Evolutionary conservation across 345 rosid genomes (phyloP).

Genomic region (Litchi chinensis): DNA sequence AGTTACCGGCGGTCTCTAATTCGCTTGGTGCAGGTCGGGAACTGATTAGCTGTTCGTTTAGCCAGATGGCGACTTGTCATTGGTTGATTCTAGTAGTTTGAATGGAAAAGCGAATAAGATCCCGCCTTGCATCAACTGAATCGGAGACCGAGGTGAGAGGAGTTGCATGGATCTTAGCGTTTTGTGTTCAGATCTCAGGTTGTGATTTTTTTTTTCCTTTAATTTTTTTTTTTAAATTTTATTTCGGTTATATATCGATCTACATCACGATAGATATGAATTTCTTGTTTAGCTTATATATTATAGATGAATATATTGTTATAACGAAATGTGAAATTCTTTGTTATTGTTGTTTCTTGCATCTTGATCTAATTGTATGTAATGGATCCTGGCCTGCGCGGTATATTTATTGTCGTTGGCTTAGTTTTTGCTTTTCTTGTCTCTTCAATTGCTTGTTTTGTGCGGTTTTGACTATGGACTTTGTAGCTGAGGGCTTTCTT

Average conservation of each 20-base stretch:
- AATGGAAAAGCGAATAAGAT: constrained; percentile 46
- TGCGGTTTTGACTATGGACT: not conserved
- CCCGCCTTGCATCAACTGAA: constrained; percentile 99
- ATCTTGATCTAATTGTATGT: not conserved
- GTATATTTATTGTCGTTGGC: not conserved
- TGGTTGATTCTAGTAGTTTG: constrained; percentile 18
- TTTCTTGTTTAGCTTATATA: not conserved
- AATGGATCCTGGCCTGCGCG: not conserved
- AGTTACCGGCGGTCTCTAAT: constrained; percentile 77
- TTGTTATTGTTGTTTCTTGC: not conserved
- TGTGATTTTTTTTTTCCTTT: not conserved
- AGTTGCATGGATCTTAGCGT: constrained; percentile 26
- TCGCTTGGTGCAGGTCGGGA: constrained; percentile 99
- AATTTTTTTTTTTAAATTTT: not conserved
- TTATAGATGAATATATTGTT: not conserved
- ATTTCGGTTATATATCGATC: constrained; percentile 2
- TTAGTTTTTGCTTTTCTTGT: not conserved
- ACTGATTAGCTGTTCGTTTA: constrained; percentile 41
- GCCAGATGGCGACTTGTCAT: constrained; percentile 29
- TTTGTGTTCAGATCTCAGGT: constrained; percentile 50
- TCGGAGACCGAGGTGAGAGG: constrained; percentile 82
- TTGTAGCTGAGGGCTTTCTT: not conserved
- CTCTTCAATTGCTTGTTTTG: not conserved
- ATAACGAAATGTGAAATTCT: not conserved
- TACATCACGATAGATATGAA: constrained; percentile 3